Conservation (phyloP, 495 filamentous ascomycete species). For the Amphirosellinia nigrospora region DNA sequence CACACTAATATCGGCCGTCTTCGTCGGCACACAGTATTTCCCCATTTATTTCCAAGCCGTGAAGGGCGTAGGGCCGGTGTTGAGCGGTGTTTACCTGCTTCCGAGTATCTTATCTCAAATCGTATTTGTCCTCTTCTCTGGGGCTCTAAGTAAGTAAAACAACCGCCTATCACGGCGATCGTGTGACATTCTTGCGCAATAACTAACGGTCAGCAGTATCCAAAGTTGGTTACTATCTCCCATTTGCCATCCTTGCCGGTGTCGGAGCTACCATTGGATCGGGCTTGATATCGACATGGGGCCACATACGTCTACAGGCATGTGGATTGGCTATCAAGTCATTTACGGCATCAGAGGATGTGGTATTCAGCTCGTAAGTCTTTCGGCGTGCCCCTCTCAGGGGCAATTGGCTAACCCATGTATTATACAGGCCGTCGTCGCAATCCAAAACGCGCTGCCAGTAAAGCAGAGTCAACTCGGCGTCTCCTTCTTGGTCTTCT, state of each 20-base stretch:
- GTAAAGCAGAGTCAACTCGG: conserved; percentile 53
- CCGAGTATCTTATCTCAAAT: conserved; percentile 60
- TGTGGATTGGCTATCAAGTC: conserved; percentile 70
- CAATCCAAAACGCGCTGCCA: conserved; percentile 59
- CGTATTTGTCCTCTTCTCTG: conserved; percentile 54
- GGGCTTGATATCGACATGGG: conserved; percentile 60
- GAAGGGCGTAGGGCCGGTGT: conserved; percentile 53
- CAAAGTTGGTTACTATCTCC: conserved; percentile 59
- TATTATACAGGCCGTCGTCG: conserved; percentile 48
- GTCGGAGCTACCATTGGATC: conserved; percentile 61
- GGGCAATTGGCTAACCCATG: conserved; percentile 35
- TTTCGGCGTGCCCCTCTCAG: conserved; percentile 35
- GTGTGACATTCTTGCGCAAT: conserved; percentile 15
- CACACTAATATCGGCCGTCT: conserved; percentile 34
- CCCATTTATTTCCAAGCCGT: conserved; percentile 75
- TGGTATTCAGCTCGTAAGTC: conserved; percentile 53
- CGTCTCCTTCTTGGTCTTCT: conserved; percentile 60
- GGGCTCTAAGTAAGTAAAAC: conserved; percentile 48
- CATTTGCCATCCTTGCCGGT: conserved; percentile 55
- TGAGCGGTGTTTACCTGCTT: conserved; percentile 60
- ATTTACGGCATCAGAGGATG: conserved; percentile 58
- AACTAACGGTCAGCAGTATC: conserved; percentile 37
- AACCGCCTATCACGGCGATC: conserved; percentile 32
- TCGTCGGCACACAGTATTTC: conserved; percentile 50
- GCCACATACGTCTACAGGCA: conserved; percentile 47